These are phyloP conservation scores for Ambrosia trifida DNA, from an alignment of 129 eudicot species.

Conservation along the genomic window DNA sequence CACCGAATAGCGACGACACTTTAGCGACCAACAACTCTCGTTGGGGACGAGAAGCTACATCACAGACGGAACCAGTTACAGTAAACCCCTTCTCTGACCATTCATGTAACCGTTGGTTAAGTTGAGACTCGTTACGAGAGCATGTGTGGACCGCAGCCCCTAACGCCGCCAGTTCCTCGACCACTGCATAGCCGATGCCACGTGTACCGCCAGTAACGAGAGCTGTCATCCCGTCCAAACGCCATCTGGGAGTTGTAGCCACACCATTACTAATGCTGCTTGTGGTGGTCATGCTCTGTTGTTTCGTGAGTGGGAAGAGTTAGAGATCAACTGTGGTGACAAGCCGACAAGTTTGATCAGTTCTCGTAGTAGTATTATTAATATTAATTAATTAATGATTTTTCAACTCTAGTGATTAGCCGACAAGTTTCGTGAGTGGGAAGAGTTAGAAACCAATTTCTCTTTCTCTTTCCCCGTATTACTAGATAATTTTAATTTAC, in stretches of 20 bases:
- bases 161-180: conserved; percentile 73
- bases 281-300: conserved; percentile 23
- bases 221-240: conserved; percentile 70
- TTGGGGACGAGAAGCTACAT: conserved; percentile 53
- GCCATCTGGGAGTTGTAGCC: no score
- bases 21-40: conserved; percentile 53
- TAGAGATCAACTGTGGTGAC: no score
- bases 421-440: no score
- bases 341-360: neutral
- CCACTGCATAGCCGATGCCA: conserved; percentile 76
- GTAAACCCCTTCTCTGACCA: conserved; percentile 62
- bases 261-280: no score
- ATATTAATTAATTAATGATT: no score
- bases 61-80: conserved; percentile 79
- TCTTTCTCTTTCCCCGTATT: no score
- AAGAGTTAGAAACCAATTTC: no score
- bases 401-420: no score
- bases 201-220: conserved; percentile 93
- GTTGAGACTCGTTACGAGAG: conserved; percentile 63
- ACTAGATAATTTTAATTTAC: no score
- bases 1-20: conserved; percentile 53
- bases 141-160: conserved; percentile 80
- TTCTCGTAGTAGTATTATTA: neutral
- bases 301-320: no score
- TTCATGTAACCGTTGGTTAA: conserved; percentile 55